Evolutionary conservation across 495 filamentous ascomycete species (phyloP), one percentile per base, ranked within the genome.

Genomic region (Neurospora sp.): DNA sequence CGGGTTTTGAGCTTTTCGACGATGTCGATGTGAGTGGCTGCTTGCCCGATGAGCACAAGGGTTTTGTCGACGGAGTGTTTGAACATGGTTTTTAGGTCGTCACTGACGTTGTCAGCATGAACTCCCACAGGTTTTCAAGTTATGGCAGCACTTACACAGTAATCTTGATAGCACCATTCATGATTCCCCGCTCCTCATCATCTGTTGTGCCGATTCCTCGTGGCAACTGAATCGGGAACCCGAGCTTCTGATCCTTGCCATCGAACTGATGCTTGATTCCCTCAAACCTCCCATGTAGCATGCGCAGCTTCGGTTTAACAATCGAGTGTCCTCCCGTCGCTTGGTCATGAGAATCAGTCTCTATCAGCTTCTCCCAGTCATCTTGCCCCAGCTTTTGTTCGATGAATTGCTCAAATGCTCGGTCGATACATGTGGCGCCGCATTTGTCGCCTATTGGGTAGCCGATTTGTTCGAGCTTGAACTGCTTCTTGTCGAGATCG

Each of bases 371-470:
- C 14, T 76, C 66, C 73, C 73, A 79, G 49, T 77, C 74, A 4
- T 77, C 73, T 4, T 37, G 39, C 2, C 76, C 76, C 11, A 79
- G 46, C 3, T 74, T 75, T 6, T 76, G 44, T 54, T 54, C n/a
- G 10, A 77, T 72, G 12, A 77, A 78, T 7, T 76, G 23, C 23
- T 75, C 62, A n/a, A 82, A 82, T 6, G 42, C 70, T 23, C 62
- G 69, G 69, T 81, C 80, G 14, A 82, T 75, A 39, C 73, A 79
- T 3, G 77, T 82, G 7, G 80, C 78, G 12, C 80, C 80, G 41
- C 78, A 82, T 18, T 75, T 73, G 27, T 72, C 74, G 73, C 76
- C 74, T 49, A 75, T 75, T 10, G 72, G 74, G 12, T 44, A 9
- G 1, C 78, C 79, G 23, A 81, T 72, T 27, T 75, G 74, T 31